Conservation (phyloP, 257 asterid species). For the Leonotis leonurus region DNA sequence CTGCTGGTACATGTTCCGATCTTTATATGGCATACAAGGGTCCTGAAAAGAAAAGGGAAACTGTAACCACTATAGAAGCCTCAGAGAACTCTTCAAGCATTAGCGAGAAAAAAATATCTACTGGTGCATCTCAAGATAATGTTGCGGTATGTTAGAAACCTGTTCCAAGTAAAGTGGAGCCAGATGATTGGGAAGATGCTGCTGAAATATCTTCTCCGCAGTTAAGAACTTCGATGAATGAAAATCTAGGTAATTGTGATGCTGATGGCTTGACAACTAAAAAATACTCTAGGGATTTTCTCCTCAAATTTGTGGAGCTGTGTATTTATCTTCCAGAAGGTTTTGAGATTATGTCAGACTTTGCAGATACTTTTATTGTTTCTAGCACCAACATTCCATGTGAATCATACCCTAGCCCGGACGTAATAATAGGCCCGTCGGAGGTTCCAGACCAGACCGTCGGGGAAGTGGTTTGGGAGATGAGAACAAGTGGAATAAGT, state of each 20-base stretch:
- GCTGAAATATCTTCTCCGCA: constrained; percentile 62
- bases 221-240: constrained; percentile 32
- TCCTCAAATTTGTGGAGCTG: constrained; percentile 58
- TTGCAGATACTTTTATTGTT: constrained; percentile 35
- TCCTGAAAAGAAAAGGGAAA: constrained; percentile 63
- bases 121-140: constrained; percentile 31
- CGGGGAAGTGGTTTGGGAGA: constrained; percentile 54
- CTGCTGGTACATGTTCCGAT: constrained; percentile 62
- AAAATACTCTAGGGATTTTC: constrained; percentile 72
- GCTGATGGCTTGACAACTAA: constrained; percentile 32
- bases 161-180: constrained; percentile 46
- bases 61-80: constrained; percentile 24
- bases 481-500: constrained; percentile 60
- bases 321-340: constrained; percentile 54
- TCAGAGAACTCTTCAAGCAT: constrained; percentile 29
- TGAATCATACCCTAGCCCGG: constrained; percentile 42
- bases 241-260: constrained; percentile 28
- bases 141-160: constrained; percentile 25
- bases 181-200: constrained; percentile 92
- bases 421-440: constrained; percentile 48
- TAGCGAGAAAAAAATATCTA: constrained; percentile 27
- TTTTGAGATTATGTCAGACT: constrained; percentile 36
- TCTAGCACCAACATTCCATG: constrained; percentile 26
- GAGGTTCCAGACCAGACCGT: constrained; percentile 49
- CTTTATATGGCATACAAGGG: constrained; percentile 78